A percentile compares a stretch with the other conserved stretches of the same genome.
phyloP scores from a whole-genome alignment of 2,329 filamentous ascomycete genomes.

The Penicillium sp. region DNA sequence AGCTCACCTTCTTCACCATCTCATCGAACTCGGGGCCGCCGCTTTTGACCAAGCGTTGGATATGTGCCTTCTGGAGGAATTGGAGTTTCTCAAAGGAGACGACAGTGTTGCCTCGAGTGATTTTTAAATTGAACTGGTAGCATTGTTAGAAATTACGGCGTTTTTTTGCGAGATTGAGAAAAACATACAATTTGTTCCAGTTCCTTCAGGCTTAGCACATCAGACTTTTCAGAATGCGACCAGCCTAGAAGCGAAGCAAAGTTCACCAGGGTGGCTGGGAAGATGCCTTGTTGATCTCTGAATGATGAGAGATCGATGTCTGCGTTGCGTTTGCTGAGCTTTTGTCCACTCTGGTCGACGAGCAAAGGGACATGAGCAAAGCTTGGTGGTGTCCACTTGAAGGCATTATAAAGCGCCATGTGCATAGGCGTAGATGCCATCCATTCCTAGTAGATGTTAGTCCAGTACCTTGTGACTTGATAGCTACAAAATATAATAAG shows the following conservation, averaged over 20 bases:
- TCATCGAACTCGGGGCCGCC: conserved; percentile 45
- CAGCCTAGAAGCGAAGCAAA: conserved; percentile 85
- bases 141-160: conserved; percentile 21
- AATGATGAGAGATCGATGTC: conserved; percentile 61
- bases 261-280: conserved; percentile 67
- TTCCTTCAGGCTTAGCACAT: conserved; percentile 68
- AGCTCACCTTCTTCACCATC: conserved; percentile 39
- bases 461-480: neutral
- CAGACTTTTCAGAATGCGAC: conserved; percentile 66
- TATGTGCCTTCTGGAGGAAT: conserved; percentile 73
- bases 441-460: conserved; percentile 66
- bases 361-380: conserved; percentile 81
- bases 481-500: neutral
- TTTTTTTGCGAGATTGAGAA: neutral
- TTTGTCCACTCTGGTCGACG: conserved; percentile 65
- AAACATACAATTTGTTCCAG: conserved; percentile 64
- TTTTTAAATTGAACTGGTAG: conserved; percentile 72
- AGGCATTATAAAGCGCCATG: conserved; percentile 70
- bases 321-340: conserved; percentile 82
- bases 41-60: conserved; percentile 47
- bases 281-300: conserved; percentile 56
- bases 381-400: conserved; percentile 69
- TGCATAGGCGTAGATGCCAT: conserved; percentile 87
- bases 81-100: conserved; percentile 77
- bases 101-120: conserved; percentile 85